A percentile compares a stretch with the other conserved stretches of the same genome.
phyloP scores from a whole-genome alignment of 495 filamentous ascomycete genomes.

The Aspergillus campestris region DNA sequence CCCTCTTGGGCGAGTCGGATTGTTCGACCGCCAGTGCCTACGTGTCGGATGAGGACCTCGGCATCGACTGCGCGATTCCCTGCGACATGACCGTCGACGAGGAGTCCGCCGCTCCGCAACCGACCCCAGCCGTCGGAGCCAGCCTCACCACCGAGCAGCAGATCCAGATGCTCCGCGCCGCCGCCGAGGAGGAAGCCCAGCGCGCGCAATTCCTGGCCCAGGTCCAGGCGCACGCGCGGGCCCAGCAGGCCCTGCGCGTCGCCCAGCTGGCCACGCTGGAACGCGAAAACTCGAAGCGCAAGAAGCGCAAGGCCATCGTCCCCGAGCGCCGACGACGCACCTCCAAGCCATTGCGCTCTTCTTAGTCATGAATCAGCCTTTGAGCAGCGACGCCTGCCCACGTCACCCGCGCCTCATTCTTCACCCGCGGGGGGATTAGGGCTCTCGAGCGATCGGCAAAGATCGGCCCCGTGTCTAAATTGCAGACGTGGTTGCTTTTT shows the following conservation, averaged over 20 bases:
- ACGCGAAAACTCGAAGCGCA: slow-evolving; percentile 29
- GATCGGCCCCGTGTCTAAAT: neutral
- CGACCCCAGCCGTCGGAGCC: slow-evolving; percentile 11
- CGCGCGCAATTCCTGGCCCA: slow-evolving; percentile 37
- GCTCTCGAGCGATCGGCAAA: slow-evolving; percentile 7
- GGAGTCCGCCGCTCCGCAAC: slow-evolving; percentile 21
- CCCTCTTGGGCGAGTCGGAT: slow-evolving; percentile 31
- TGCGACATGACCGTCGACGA: slow-evolving; percentile 15
- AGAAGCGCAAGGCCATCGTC: slow-evolving; percentile 28
- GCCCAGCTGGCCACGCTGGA: slow-evolving; percentile 27
- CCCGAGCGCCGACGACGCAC: slow-evolving; percentile 26
- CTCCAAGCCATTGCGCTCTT: slow-evolving; percentile 11
- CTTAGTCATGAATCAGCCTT: no score
- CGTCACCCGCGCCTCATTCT: no score
- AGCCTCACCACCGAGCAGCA: slow-evolving; percentile 36
- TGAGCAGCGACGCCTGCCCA: no score
- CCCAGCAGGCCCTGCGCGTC: slow-evolving; percentile 34
- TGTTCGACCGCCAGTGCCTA: slow-evolving; percentile 30
- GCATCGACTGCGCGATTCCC: slow-evolving; percentile 21
- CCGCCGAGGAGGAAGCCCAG: slow-evolving; percentile 32
- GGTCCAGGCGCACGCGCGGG: slow-evolving; percentile 38
- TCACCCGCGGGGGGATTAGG: slow-evolving; percentile 1
- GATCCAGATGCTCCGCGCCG: slow-evolving; percentile 30
- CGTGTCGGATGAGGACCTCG: slow-evolving; percentile 47
- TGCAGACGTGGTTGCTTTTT: no score